A percentile compares a stretch with the other conserved stretches of the same genome.
Evolutionary conservation across 495 filamentous ascomycete species (phyloP).

Genomic region (Tuber magnatum): DNA sequence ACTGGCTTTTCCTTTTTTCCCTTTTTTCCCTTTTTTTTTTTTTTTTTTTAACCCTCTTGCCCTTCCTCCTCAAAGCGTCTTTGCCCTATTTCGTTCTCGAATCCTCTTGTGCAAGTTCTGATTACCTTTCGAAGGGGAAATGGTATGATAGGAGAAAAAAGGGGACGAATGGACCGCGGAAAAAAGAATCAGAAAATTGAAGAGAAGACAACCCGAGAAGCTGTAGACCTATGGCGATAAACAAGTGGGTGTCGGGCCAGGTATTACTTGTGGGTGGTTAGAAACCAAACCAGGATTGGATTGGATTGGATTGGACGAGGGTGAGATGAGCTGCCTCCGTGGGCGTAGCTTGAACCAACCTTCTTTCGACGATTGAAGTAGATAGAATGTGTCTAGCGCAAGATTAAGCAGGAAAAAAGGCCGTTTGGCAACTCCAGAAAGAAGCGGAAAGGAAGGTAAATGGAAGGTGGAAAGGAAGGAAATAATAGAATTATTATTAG

Average conservation of each 20-base stretch:
- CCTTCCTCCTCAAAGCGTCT: background rate
- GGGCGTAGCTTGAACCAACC: background rate
- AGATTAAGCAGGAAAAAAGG: background rate
- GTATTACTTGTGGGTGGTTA: conserved; percentile 27
- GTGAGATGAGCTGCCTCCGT: background rate
- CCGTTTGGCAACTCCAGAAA: background rate
- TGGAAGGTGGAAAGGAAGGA: background rate
- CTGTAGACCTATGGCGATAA: conserved; percentile 27
- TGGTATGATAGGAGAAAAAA: background rate
- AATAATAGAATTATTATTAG: conserved; percentile 2
- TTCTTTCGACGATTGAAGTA: background rate
- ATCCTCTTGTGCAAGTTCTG: background rate
- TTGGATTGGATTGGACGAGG: conserved; percentile 2
- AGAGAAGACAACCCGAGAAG: background rate
- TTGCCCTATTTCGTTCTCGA: background rate
- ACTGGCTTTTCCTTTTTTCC: conserved; percentile 10
- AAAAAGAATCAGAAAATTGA: background rate
- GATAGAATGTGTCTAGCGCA: background rate
- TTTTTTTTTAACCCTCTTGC: too few relatives aligned
- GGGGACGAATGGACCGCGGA: background rate
- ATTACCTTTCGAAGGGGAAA: background rate
- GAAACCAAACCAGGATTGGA: conserved; percentile 28
- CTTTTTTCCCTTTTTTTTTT: background rate
- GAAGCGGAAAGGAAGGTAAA: background rate
- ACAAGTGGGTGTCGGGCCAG: conserved; percentile 30